Evolutionary conservation across 768 basidiomycete genomes (phyloP).

Genomic region (Suillus luteus): DNA sequence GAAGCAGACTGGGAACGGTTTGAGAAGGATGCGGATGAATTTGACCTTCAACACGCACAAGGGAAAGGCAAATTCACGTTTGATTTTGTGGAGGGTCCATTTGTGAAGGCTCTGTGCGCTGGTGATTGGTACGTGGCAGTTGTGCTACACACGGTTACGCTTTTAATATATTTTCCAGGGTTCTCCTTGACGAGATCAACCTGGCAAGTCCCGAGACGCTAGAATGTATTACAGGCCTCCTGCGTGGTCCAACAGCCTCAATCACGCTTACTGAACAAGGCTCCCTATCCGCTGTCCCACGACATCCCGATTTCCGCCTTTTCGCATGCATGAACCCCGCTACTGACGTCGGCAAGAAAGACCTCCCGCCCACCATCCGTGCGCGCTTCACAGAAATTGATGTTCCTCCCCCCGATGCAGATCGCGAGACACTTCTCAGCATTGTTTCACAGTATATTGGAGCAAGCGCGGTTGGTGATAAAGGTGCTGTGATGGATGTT

Average conservation of each 20-base stretch:
- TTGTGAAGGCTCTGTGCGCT: slow-evolving; percentile 84
- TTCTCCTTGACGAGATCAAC: slow-evolving; percentile 95
- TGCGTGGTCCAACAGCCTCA: slow-evolving; percentile 84
- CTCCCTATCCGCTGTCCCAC: slow-evolving; percentile 82
- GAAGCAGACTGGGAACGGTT: slow-evolving; percentile 68
- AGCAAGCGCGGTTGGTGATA: slow-evolving; percentile 78
- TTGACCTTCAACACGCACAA: slow-evolving; percentile 87
- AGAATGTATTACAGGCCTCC: slow-evolving; percentile 86
- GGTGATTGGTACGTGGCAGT: slow-evolving; percentile 80
- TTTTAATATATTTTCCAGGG: slow-evolving; percentile 47
- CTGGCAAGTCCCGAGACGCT: slow-evolving; percentile 92
- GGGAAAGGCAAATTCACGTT: slow-evolving; percentile 91
- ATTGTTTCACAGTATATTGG: slow-evolving; percentile 93
- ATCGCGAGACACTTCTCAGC: slow-evolving; percentile 83
- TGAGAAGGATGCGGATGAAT: slow-evolving; percentile 67
- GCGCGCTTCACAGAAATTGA: slow-evolving; percentile 94
- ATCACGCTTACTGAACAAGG: slow-evolving; percentile 94
- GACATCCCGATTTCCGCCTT: slow-evolving; percentile 93
- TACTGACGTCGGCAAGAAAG: slow-evolving; percentile 97
- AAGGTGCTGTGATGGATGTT: slow-evolving; percentile 83
- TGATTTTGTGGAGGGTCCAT: slow-evolving; percentile 92
- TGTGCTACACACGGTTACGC: neutral
- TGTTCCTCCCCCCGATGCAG: slow-evolving; percentile 91
- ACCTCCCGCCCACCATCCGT: slow-evolving; percentile 88
- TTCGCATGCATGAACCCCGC: slow-evolving; percentile 99